A percentile compares a stretch with the other conserved stretches of the same genome.
Conservation (phyloP, 2,329 filamentous ascomycete species). For the Nemania sp. region DNA sequence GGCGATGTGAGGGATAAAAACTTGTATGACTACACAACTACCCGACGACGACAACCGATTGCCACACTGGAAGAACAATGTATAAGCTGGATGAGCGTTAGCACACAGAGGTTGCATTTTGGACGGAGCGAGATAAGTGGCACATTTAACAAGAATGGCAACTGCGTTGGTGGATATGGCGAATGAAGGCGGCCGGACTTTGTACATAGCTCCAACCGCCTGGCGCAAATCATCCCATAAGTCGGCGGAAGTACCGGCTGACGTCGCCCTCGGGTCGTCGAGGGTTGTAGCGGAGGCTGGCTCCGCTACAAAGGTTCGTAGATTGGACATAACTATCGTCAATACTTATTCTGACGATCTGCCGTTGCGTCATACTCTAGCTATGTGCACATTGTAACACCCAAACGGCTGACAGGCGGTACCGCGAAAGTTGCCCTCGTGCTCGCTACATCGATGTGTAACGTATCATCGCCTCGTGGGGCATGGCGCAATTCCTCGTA, state of each 20-base stretch:
- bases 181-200: conserved; percentile 4
- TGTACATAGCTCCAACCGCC: conserved; percentile 23
- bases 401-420: not conserved
- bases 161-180: not conserved
- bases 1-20: not conserved
- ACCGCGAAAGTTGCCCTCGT: not conserved
- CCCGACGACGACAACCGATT: not conserved
- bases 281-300: not conserved
- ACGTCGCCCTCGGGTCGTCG: conserved; percentile 22
- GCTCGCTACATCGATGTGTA: not conserved
- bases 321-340: conserved; percentile 1
- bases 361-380: not conserved
- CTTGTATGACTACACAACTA: not conserved
- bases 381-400: not conserved
- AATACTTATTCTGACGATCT: conserved; percentile 4
- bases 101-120: not conserved
- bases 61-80: not conserved
- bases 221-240: conserved; percentile 16
- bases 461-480: not conserved
- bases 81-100: not conserved
- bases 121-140: not conserved
- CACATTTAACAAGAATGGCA: not conserved
- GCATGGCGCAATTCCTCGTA: not conserved
- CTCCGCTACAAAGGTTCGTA: conserved; percentile 6
- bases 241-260: conserved; percentile 21